Conservation (phyloP, 1,284 basidiomycete genomes). For the Moniliella sp. region DNA sequence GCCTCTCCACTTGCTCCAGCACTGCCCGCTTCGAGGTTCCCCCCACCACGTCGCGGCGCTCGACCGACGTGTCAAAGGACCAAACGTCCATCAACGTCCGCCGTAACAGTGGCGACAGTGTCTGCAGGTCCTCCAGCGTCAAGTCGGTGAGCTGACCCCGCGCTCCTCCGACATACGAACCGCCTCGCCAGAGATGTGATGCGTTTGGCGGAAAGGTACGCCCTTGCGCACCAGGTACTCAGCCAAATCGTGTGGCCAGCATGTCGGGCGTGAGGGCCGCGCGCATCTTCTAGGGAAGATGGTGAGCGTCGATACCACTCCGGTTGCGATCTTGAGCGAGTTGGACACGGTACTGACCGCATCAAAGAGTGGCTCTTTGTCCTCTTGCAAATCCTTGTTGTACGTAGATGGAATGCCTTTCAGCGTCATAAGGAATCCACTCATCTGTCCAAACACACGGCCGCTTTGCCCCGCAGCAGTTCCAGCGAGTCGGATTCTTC, state of each 20-base stretch:
- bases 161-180: slow-evolving; percentile 76
- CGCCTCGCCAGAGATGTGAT: slow-evolving; percentile 85
- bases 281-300: slow-evolving; percentile 70
- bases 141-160: slow-evolving; percentile 59
- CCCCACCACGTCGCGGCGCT: slow-evolving; percentile 72
- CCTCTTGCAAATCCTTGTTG: slow-evolving; percentile 96
- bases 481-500: slow-evolving; percentile 97
- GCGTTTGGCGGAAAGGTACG: slow-evolving; percentile 84
- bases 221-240: slow-evolving; percentile 96
- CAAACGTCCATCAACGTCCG: slow-evolving; percentile 46
- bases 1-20: slow-evolving; percentile 45
- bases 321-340: slow-evolving; percentile 74
- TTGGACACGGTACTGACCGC: slow-evolving; percentile 72
- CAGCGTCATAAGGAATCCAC: slow-evolving; percentile 92
- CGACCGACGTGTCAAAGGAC: slow-evolving; percentile 47
- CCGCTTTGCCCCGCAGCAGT: slow-evolving; percentile 77
- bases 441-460: slow-evolving; percentile 80
- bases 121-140: slow-evolving; percentile 54
- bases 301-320: slow-evolving; percentile 63
- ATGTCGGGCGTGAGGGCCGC: slow-evolving; percentile 82
- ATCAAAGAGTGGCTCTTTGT: slow-evolving; percentile 92
- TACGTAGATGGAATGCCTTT: slow-evolving; percentile 95
- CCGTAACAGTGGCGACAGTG: slow-evolving; percentile 54
- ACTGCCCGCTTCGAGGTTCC: slow-evolving; percentile 69
- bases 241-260: slow-evolving; percentile 81